phyloP scores from a whole-genome alignment of 2,329 filamentous ascomycete species.

The Arthroderma uncinatum region DNA sequence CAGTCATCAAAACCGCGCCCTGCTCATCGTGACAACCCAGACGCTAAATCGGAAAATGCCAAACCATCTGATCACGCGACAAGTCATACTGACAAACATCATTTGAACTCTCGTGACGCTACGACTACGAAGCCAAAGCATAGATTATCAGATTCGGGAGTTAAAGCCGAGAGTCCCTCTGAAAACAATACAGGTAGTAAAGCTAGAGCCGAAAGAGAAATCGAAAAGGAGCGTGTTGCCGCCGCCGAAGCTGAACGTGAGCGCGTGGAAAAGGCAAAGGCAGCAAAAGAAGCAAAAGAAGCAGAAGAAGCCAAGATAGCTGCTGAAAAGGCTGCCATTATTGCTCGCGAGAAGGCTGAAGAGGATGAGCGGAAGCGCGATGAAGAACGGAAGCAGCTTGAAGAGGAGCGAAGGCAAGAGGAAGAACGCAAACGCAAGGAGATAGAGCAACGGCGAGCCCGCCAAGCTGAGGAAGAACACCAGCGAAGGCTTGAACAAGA shows the following conservation, averaged over 20 bases:
- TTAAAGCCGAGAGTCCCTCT: slow-evolving; percentile 23
- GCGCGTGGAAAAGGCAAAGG: slow-evolving; percentile 12
- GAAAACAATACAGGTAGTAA: slow-evolving; percentile 15
- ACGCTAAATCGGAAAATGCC: background rate
- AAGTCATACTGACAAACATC: background rate
- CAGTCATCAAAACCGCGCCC: background rate
- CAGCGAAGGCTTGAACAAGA: slow-evolving; percentile 35
- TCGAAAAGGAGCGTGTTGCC: slow-evolving; percentile 11
- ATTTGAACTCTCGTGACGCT: background rate
- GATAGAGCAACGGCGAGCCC: slow-evolving; percentile 32
- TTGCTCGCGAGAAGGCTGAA: slow-evolving; percentile 33
- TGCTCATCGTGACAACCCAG: background rate
- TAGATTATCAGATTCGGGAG: slow-evolving; percentile 14
- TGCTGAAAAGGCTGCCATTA: slow-evolving; percentile 25
- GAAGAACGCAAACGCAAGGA: slow-evolving; percentile 28
- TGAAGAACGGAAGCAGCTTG: slow-evolving; percentile 26
- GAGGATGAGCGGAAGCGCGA: slow-evolving; percentile 25
- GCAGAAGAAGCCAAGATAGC: slow-evolving; percentile 19
- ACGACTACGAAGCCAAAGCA: background rate
- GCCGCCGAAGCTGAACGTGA: slow-evolving; percentile 15
- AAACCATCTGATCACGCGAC: background rate
- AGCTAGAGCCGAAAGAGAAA: slow-evolving; percentile 14
- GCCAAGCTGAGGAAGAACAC: slow-evolving; percentile 38
- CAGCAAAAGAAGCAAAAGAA: slow-evolving; percentile 21
- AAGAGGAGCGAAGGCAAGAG: slow-evolving; percentile 22